Evolutionary conservation across 345 rosid genomes (phyloP).

Genomic region (Eucalyptus cladocalyx): DNA sequence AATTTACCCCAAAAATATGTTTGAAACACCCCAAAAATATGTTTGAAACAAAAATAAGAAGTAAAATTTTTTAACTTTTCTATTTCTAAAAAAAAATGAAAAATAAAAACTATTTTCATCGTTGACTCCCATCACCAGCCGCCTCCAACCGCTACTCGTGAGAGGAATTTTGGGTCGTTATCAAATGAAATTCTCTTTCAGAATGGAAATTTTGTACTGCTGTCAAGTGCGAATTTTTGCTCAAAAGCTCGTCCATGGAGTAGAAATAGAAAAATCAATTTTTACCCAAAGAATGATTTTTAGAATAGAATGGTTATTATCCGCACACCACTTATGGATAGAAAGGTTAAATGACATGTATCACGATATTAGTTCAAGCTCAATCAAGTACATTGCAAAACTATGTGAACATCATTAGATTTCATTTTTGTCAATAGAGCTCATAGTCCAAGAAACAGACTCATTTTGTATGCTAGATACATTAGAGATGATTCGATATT

Average conservation of each 20-base stretch:
- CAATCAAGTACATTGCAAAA: background rate
- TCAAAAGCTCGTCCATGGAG: accelerated
- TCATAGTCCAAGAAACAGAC: background rate
- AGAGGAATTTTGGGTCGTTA: too few species aligned
- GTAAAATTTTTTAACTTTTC: too few species aligned
- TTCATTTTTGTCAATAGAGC: background rate
- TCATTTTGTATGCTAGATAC: background rate
- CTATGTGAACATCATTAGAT: background rate
- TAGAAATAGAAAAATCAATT: too few species aligned
- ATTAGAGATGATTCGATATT: background rate
- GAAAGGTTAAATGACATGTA: background rate
- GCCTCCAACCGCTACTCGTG: accelerated
- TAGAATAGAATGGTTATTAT: too few species aligned
- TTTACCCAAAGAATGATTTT: too few species aligned
- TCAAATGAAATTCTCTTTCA: too few species aligned
- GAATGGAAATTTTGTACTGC: accelerated
- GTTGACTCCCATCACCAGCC: accelerated
- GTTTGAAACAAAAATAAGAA: accelerated
- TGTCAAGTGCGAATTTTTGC: accelerated
- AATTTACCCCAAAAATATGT: too few species aligned
- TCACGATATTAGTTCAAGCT: background rate
- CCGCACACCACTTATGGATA: accelerated
- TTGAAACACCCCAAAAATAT: too few species aligned
- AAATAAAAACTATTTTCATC: too few species aligned
- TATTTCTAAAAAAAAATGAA: too few species aligned